Base-by-base conservation (phyloP, 2,329 filamentous ascomycete genomes). In the Alternaria longipes region DNA sequence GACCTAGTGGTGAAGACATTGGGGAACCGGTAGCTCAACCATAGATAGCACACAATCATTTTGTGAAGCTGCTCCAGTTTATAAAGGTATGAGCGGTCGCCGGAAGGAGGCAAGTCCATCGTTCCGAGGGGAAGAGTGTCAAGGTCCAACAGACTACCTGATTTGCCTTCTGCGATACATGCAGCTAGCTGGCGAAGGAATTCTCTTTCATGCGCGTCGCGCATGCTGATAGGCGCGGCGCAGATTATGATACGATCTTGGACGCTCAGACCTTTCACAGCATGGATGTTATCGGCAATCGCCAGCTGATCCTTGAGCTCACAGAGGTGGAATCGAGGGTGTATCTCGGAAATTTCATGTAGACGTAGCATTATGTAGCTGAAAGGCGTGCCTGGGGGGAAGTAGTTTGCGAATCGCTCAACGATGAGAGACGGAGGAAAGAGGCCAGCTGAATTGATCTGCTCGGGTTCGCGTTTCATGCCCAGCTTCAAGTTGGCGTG, bases 1-100 rank as follows among this genome's bases (percentile, higher is more conserved):
- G 83, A 83, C 69, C 94, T 87, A 65, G 90, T 91, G 6, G 83
- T 86, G 77, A 97, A 97, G 52, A 96, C 85, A 50, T 92, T 91
- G 4, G 88, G 84, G 77, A 94, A 97, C 7, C 94, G 90, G 79
- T 94, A 98, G 69, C 91, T 94, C 16, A 99, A 84, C 95, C 95
- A 99, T 2, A 97, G 84, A 75, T 98, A 99, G 47, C 94, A 82
- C 45, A 94, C 92, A 38, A 99, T 82, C 28, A 88, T 84, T 71
- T 92, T 91, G 81, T 99, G 95, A 16, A 99, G 84, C 3, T 82
- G 78, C 77, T 99, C 95, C 20, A 98, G 82, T 8, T 83, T 80
- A 56, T 83, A 81, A 11, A 99, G 83, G 67, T 93, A 92, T 0
- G 82, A 76, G 54, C 84, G 80, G 14, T 78, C 76, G 1, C 76